phyloP scores from a whole-genome alignment of 1,139 yeast genomes.

The Saccharomyces hybrid region DNA sequence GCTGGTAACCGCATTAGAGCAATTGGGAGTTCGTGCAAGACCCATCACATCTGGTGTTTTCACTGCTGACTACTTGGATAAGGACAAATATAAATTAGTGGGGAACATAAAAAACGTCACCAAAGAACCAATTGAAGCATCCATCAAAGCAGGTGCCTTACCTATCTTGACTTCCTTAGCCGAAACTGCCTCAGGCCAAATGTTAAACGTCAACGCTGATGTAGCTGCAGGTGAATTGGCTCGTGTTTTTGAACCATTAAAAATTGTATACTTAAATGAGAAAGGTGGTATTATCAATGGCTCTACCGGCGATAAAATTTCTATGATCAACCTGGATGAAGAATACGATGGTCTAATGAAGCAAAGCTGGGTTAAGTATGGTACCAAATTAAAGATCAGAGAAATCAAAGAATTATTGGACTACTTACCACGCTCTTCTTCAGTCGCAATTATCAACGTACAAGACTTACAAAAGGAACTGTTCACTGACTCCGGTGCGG shows the following conservation, averaged over 20 bases:
- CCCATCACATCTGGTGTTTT: slow-evolving; percentile 98
- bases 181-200: slow-evolving; percentile 93
- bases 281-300: slow-evolving; percentile 97
- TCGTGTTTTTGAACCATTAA: slow-evolving; percentile 90
- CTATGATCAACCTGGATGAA: slow-evolving; percentile 88
- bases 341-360: slow-evolving; percentile 86
- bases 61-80: slow-evolving; percentile 84
- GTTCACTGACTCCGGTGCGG: slow-evolving; percentile 98
- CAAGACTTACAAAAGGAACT: slow-evolving; percentile 92
- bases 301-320: slow-evolving; percentile 79
- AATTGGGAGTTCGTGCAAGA: slow-evolving; percentile 94
- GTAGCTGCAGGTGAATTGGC: slow-evolving; percentile 98
- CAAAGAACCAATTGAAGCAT: slow-evolving; percentile 87
- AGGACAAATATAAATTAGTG: slow-evolving; percentile 84
- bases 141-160: slow-evolving; percentile 90
- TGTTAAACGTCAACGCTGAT: slow-evolving; percentile 94
- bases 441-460: slow-evolving; percentile 94
- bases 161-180: slow-evolving; percentile 95
- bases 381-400: slow-evolving; percentile 91
- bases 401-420: slow-evolving; percentile 91
- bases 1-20: slow-evolving; percentile 89
- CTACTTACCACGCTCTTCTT: slow-evolving; percentile 91
- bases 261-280: slow-evolving; percentile 91
- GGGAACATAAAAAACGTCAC: slow-evolving; percentile 84
- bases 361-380: slow-evolving; percentile 97